phyloP scores from a whole-genome alignment of 139 green algal species.

The Auxenochlorella pyrenoidosa region DNA sequence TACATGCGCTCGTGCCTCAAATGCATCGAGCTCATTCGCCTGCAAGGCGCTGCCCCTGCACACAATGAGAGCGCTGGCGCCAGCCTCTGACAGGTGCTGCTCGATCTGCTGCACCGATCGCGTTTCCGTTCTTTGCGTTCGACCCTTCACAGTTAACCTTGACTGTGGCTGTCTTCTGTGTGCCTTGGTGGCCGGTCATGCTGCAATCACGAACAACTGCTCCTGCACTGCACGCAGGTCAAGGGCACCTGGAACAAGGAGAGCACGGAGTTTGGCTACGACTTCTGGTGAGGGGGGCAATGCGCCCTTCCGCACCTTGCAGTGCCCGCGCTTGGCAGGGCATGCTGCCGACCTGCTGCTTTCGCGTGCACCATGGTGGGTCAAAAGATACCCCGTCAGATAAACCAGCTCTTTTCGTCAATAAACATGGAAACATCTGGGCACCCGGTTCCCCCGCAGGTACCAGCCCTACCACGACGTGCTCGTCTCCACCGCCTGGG shows the following conservation, averaged over 20 bases:
- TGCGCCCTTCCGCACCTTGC: background rate
- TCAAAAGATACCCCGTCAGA: too few species aligned
- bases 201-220: background rate
- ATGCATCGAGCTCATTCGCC: background rate
- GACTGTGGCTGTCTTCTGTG: too few species aligned
- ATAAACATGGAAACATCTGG: too few species aligned
- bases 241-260: slow-evolving; percentile 74
- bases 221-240: slow-evolving; percentile 25
- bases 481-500: slow-evolving; percentile 80
- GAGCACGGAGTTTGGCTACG: slow-evolving; percentile 75
- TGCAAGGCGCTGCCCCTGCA: background rate
- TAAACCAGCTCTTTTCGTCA: too few species aligned
- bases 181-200: too few species aligned
- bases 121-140: too few species aligned
- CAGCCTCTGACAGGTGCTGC: background rate
- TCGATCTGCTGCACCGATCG: background rate
- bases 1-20: background rate
- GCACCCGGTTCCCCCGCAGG: too few species aligned
- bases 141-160: too few species aligned
- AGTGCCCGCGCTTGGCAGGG: background rate
- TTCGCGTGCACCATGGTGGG: too few species aligned
- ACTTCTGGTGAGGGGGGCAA: slow-evolving; percentile 71
- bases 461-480: slow-evolving; percentile 90
- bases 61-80: background rate
- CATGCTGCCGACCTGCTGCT: too few species aligned